Base-by-base conservation (phyloP, 148 eudicot species). In the Diospyros lotus region DNA sequence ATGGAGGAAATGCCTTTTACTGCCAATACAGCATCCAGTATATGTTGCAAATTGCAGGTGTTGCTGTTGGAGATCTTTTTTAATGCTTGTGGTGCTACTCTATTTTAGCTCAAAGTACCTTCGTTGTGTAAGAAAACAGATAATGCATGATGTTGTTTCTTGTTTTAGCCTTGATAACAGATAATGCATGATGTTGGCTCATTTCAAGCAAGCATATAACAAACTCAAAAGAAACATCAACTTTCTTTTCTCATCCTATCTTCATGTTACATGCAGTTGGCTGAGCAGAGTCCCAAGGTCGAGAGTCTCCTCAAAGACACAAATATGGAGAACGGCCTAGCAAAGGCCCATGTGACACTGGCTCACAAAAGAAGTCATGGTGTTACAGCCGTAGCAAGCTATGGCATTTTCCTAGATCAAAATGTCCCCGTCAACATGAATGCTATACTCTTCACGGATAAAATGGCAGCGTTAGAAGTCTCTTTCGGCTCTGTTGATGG, bases 331-430 rank as follows among this genome's bases (percentile, higher is more conserved):
- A 83, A 72, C 74, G 84, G 71, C 59, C 84, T 95, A 41, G 64
- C n/a, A 17, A 90, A 77, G 70, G 92, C 91, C 41, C 98, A 95
- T 75, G 72, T 95, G 65, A 95, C 98, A 3, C 96, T 95, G 46
- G 98, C 98, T 65, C 98, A 95, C 79, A 95, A 95, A 86, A 86
- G 85, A 80, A 83, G 87, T 65, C 97, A 95, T 53, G 97, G 98
- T 64, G 97, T 95, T n/a, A 77, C 86, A 58, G 92, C 97, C 43
- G 87, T 95, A 68, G 97, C 97, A 4, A 92, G 75, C 56, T 95
- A 87, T 71, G 97, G 89, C 50, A 80, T 83, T 51, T 81, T 77
- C 78, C 63, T 90, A 45, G 73, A 88, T 79, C 86, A 82, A 40
- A 76, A 80, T 43, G 96, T 92, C 66, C 91, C 90, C 0, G 82